These are phyloP conservation scores for Sporothrix euskadiensis DNA, from an alignment of 2,329 filamentous ascomycete species.

Conservation along the genomic window DNA sequence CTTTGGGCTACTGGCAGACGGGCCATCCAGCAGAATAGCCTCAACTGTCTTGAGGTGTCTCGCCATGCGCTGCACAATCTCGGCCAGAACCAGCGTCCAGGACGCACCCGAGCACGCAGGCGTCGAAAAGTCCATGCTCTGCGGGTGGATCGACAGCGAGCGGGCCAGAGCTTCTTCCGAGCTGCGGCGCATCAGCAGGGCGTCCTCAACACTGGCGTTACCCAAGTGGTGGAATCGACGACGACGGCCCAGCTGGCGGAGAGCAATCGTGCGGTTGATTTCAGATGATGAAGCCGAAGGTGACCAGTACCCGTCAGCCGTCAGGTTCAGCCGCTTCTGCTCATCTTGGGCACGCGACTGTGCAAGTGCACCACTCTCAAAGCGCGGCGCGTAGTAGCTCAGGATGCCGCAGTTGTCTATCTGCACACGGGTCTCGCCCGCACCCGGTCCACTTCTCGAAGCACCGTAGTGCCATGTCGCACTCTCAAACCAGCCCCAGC, in stretches of 20 bases:
- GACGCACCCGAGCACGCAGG: slow-evolving; percentile 45
- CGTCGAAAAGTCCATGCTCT: neutral
- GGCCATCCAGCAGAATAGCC: slow-evolving; percentile 33
- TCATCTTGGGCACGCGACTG: slow-evolving; percentile 40
- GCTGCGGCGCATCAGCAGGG: slow-evolving; percentile 39
- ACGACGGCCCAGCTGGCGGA: slow-evolving; percentile 42
- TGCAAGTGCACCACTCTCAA: slow-evolving; percentile 38
- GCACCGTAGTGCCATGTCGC: slow-evolving; percentile 48
- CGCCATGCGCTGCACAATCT: slow-evolving; percentile 46
- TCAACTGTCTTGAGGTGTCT: slow-evolving; percentile 40
- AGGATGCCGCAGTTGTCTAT: slow-evolving; percentile 47
- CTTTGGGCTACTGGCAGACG: slow-evolving; percentile 28
- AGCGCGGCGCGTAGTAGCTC: slow-evolving; percentile 48
- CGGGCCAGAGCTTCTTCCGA: slow-evolving; percentile 39
- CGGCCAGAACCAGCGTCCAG: slow-evolving; percentile 46
- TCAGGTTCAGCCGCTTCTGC: slow-evolving; percentile 44
- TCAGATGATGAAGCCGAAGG: slow-evolving; percentile 21
- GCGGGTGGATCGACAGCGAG: slow-evolving; percentile 29
- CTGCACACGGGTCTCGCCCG: slow-evolving; percentile 46
- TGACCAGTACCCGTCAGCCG: slow-evolving; percentile 44
- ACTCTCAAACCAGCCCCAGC: slow-evolving; percentile 49
- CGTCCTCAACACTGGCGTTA: slow-evolving; percentile 39
- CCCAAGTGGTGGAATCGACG: slow-evolving; percentile 43
- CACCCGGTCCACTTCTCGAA: slow-evolving; percentile 42
- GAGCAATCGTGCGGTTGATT: slow-evolving; percentile 34